These are phyloP conservation scores for Phyllosticta citribraziliensis DNA, from an alignment of 2,329 filamentous ascomycete species.

Conservation along the genomic window DNA sequence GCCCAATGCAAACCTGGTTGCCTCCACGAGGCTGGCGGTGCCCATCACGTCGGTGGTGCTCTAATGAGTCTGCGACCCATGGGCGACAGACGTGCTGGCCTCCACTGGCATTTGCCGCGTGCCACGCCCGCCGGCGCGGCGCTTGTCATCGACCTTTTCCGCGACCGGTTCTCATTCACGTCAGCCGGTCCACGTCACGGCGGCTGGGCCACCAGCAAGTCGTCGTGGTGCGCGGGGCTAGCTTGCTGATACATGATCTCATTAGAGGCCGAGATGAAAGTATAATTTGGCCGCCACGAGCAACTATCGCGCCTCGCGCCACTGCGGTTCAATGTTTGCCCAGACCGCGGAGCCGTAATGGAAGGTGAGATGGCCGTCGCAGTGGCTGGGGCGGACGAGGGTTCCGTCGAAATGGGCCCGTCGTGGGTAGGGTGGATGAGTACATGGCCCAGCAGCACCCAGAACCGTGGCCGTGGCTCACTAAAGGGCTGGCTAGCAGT, in stretches of 20 bases:
- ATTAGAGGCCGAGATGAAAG: background rate
- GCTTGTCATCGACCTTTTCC: background rate
- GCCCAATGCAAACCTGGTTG: background rate
- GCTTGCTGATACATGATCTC: background rate
- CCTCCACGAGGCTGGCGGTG: background rate
- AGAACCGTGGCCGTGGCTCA: background rate
- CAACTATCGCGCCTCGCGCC: background rate
- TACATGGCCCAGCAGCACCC: background rate
- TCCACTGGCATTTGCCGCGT: background rate
- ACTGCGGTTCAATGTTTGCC: background rate
- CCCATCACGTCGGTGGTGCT: background rate
- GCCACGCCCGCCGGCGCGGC: background rate
- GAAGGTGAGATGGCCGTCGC: background rate
- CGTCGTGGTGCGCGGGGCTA: background rate
- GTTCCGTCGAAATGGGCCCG: background rate
- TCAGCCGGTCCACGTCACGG: background rate
- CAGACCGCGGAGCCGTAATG: background rate
- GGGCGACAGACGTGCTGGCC: background rate
- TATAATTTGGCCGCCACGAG: background rate
- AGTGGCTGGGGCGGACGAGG: background rate
- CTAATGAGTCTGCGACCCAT: background rate
- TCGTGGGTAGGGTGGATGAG: background rate
- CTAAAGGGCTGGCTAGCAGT: background rate
- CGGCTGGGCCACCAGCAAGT: background rate
- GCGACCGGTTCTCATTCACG: background rate